A percentile compares a stretch with the other conserved stretches of the same genome.
Evolutionary conservation across 768 basidiomycete species (phyloP).

Genomic region (Hortiboletus flavorubellus): DNA sequence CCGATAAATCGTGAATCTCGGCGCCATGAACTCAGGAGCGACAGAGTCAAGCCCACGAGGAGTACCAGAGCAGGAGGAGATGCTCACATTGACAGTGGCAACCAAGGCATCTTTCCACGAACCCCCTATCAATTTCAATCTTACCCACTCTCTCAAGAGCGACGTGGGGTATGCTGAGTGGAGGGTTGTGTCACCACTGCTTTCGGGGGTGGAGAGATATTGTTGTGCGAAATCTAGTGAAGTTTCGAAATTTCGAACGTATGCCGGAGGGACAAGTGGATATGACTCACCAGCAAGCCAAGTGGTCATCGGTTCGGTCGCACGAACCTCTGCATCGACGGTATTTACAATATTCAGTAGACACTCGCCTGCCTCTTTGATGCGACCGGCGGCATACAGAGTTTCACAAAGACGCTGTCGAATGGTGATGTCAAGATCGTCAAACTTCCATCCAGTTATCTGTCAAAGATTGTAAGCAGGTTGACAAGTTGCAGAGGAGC

Average conservation of each 20-base stretch:
- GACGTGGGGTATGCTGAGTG: background rate
- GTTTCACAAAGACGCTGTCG: background rate
- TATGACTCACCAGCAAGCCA: background rate
- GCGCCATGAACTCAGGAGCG: background rate
- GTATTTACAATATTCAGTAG: background rate
- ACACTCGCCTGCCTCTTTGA: background rate
- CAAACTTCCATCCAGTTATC: background rate
- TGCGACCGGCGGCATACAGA: background rate
- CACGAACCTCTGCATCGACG: background rate
- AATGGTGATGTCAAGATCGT: background rate
- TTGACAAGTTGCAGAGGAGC: background rate
- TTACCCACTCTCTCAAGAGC: background rate
- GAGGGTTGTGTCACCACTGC: background rate
- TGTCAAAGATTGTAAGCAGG: background rate
- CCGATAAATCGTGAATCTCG: background rate
- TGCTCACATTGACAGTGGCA: background rate
- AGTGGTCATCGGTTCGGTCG: background rate
- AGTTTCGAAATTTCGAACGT: background rate
- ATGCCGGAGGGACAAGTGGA: background rate
- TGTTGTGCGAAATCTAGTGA: background rate
- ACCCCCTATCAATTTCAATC: background rate
- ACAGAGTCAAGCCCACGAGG: background rate
- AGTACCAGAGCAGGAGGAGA: background rate
- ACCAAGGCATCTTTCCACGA: background rate
- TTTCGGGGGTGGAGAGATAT: background rate